Percentiles rank a stretch among this genome's conserved stretches.
phyloP scores from a whole-genome alignment of 345 rosid genomes.

The Anastatica hierochuntica region DNA sequence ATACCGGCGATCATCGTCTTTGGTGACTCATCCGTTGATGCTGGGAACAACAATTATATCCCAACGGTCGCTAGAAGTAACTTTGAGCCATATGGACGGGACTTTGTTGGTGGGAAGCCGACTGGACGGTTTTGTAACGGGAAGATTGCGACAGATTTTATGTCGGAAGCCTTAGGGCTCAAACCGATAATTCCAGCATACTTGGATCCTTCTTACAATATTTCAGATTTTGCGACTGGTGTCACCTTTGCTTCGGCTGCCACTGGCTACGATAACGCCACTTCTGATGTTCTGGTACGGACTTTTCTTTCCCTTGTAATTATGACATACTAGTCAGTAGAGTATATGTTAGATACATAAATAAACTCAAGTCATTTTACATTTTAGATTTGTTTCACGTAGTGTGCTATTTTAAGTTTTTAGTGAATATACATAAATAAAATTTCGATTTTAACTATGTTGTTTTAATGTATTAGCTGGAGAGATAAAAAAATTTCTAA shows the following conservation, averaged over 20 bases:
- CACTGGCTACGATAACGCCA: conserved; percentile 49
- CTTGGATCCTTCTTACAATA: conserved; percentile 40
- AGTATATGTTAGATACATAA: not conserved
- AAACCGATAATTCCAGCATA: conserved; percentile 47
- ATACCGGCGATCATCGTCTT: conserved; percentile 53
- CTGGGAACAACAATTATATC: conserved; percentile 55
- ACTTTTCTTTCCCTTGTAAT: not conserved
- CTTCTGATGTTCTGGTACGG: conserved; percentile 43
- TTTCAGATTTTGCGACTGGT: conserved; percentile 51
- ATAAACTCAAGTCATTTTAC: not conserved
- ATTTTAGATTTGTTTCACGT: not conserved
- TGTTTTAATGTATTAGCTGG: too few species aligned
- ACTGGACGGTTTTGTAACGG: conserved; percentile 62
- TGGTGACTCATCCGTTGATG: conserved; percentile 58
- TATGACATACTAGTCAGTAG: not conserved
- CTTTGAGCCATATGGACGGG: conserved; percentile 55
- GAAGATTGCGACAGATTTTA: conserved; percentile 43
- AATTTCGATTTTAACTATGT: too few species aligned
- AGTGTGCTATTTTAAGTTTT: too few species aligned
- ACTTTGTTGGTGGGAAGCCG: conserved; percentile 36
- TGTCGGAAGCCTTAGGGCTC: conserved; percentile 43
- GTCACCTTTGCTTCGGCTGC: conserved; percentile 61
- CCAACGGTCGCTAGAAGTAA: conserved; percentile 43
- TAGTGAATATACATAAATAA: too few species aligned
- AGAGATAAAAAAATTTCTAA: too few species aligned